Percentiles rank a stretch among this genome's conserved stretches.
phyloP scores from a whole-genome alignment of 2,329 filamentous ascomycete species.

The Beauveria sp. region DNA sequence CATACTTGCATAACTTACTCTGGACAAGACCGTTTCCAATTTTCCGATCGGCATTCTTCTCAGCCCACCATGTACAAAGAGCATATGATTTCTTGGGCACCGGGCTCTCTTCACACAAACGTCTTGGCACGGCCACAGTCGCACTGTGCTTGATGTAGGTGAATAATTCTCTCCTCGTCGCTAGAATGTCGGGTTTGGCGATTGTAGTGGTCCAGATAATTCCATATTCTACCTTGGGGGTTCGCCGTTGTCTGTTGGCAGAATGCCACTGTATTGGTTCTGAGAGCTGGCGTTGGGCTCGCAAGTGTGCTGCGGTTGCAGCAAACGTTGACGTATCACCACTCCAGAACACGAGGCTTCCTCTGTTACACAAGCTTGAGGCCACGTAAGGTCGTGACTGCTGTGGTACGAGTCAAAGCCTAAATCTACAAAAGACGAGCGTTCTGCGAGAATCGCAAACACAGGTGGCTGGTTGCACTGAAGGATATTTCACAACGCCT shows the following conservation, averaged over 20 bases:
- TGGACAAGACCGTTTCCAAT: too few relatives aligned
- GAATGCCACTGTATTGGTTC: not conserved
- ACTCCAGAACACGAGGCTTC: not conserved
- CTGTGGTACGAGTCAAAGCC: not conserved
- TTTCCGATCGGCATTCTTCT: not conserved
- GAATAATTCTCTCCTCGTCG: not conserved
- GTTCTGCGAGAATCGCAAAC: not conserved
- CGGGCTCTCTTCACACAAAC: not conserved
- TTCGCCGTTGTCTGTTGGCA: not conserved
- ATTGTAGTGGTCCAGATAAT: not conserved
- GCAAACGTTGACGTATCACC: not conserved
- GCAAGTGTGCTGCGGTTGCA: not conserved
- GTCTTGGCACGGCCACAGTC: not conserved
- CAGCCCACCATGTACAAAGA: not conserved
- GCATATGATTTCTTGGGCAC: not conserved
- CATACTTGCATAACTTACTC: not conserved
- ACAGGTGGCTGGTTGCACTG: not conserved
- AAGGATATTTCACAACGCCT: not conserved
- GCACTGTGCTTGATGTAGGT: not conserved
- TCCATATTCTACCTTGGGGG: not conserved
- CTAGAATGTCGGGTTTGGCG: not conserved
- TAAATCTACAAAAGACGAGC: not conserved
- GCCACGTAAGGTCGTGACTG: not conserved
- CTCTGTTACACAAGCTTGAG: not conserved
- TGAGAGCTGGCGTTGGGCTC: not conserved